Conservation (phyloP, 768 basidiomycete genomes). For the Calocera viscosa region DNA sequence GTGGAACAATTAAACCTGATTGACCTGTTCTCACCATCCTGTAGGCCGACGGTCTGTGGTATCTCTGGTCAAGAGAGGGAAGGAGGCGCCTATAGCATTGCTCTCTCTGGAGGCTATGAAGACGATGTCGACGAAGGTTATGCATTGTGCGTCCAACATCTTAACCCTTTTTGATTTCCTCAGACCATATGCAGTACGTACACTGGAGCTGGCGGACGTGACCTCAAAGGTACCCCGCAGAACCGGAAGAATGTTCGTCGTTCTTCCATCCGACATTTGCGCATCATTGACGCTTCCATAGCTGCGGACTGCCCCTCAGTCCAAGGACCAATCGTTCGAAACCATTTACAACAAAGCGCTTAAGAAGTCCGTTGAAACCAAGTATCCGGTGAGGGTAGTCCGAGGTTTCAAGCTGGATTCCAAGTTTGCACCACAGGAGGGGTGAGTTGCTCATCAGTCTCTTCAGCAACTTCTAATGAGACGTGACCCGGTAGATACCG, state of each 20-base stretch:
- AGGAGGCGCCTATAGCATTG: slow-evolving; percentile 68
- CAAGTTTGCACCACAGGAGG: slow-evolving; percentile 64
- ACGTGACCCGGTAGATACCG: slow-evolving; percentile 45
- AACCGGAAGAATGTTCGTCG: slow-evolving; percentile 67
- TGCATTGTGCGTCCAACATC: slow-evolving; percentile 49
- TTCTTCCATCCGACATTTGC: not conserved
- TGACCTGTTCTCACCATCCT: slow-evolving; percentile 6
- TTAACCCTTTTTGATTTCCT: not conserved
- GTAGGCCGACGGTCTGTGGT: slow-evolving; percentile 71
- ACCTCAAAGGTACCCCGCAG: slow-evolving; percentile 70
- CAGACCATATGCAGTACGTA: slow-evolving; percentile 43
- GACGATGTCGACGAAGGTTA: slow-evolving; percentile 76
- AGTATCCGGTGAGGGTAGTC: slow-evolving; percentile 74
- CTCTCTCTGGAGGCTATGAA: slow-evolving; percentile 74
- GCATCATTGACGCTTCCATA: slow-evolving; percentile 22
- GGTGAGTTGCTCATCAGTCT: slow-evolving; percentile 31
- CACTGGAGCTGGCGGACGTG: slow-evolving; percentile 75
- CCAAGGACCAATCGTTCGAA: slow-evolving; percentile 70
- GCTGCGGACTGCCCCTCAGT: slow-evolving; percentile 84
- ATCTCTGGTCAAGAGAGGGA: slow-evolving; percentile 47
- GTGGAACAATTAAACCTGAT: slow-evolving; percentile 22
- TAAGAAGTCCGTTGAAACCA: slow-evolving; percentile 64
- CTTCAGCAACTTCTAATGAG: not conserved
- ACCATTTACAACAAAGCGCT: slow-evolving; percentile 52
- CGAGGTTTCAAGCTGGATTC: slow-evolving; percentile 69